These are phyloP conservation scores for Mycena galericulata DNA, from an alignment of 768 basidiomycete species.

Conservation along the genomic window DNA sequence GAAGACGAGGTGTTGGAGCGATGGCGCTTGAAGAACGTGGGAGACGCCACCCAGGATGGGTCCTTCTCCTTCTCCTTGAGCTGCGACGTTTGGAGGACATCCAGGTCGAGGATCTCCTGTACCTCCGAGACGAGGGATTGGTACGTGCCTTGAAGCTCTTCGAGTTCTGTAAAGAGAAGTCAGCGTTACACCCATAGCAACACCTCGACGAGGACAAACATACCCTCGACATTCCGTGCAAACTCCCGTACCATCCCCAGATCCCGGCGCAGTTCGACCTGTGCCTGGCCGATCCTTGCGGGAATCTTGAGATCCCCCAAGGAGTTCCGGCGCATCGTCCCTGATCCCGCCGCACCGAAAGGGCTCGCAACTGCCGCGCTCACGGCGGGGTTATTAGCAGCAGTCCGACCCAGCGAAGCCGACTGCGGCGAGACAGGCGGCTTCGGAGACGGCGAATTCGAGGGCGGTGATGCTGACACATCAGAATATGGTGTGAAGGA, in stretches of 20 bases:
- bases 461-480: constrained; percentile 29
- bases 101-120: constrained; percentile 63
- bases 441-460: constrained; percentile 30
- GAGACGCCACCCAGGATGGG: constrained; percentile 22
- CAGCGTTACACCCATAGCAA: constrained; percentile 18
- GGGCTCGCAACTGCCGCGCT: constrained; percentile 34
- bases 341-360: constrained; percentile 30
- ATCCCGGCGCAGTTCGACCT: constrained; percentile 80
- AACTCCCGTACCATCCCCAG: constrained; percentile 89
- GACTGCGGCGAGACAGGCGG: constrained; percentile 46
- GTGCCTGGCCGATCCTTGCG: constrained; percentile 80
- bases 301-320: constrained; percentile 82
- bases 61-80: constrained; percentile 18
- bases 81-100: constrained; percentile 36
- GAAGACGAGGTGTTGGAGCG: constrained; percentile 36
- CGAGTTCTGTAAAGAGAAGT: constrained; percentile 68
- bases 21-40: constrained; percentile 35
- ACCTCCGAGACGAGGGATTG: constrained; percentile 64
- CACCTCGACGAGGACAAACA: constrained; percentile 51
- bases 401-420: constrained; percentile 52
- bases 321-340: constrained; percentile 63
- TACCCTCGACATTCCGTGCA: constrained; percentile 84
- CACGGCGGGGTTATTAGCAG: constrained; percentile 31
- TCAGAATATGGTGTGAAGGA: constrained; percentile 31
- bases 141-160: constrained; percentile 73